Percentiles rank a stretch among this genome's conserved stretches.
These are phyloP conservation scores for Fusarium sp. DNA, from an alignment of 2,329 filamentous ascomycete genomes.

Conservation along the genomic window DNA sequence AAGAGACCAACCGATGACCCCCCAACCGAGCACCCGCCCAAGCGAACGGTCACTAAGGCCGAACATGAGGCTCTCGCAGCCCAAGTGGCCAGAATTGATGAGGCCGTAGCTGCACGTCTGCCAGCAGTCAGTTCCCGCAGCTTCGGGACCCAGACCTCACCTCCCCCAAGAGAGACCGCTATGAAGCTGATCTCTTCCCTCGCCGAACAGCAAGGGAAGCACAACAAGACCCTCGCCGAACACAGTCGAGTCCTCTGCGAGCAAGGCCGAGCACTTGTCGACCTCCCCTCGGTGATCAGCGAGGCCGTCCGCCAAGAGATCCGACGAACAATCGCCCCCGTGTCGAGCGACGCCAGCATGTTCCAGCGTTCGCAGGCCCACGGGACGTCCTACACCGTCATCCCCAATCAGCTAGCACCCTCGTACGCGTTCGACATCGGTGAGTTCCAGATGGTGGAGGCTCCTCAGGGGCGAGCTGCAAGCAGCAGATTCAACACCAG, in stretches of 20 bases:
- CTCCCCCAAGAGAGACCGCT: background rate
- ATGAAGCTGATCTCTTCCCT: background rate
- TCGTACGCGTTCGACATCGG: background rate
- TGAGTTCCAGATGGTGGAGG: background rate
- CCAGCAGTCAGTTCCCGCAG: background rate
- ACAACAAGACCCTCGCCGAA: background rate
- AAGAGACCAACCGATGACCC: background rate
- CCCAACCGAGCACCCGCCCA: background rate
- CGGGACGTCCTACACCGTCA: background rate
- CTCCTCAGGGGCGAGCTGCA: background rate
- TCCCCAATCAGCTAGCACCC: background rate
- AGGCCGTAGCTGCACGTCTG: background rate
- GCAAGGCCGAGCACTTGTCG: background rate
- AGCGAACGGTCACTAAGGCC: background rate
- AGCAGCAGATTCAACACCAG: background rate
- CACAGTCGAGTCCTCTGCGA: background rate
- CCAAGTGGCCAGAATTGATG: background rate
- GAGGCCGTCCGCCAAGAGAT: background rate
- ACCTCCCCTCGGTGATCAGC: background rate
- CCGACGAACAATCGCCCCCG: background rate
- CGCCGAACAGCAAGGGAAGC: background rate
- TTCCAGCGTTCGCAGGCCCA: background rate
- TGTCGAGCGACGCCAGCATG: background rate
- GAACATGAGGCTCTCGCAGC: background rate
- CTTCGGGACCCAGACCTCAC: slow-evolving; percentile 8